Percentiles rank a stretch among this genome's conserved stretches.
Conservation (phyloP, 306 rosid genomes). For the Citrullus amarus region DNA sequence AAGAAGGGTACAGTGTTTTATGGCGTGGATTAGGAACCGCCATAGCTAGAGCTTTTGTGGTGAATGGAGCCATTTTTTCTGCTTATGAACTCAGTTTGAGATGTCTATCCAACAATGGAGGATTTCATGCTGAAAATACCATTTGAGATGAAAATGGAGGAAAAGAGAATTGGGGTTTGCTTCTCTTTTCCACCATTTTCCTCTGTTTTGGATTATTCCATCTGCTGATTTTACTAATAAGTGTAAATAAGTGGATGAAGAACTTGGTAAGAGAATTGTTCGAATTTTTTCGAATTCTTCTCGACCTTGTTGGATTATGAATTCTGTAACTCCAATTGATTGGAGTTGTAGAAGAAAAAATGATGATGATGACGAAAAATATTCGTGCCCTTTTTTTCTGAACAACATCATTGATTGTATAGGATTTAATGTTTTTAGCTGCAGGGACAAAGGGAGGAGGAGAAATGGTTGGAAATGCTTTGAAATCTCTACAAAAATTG, state of each 20-base stretch:
- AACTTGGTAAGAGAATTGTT: not conserved
- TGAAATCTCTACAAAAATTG: too few species aligned
- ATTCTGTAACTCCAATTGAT: not conserved
- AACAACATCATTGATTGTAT: not conserved
- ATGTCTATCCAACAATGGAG: slow-evolving; percentile 34
- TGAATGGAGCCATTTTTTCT: slow-evolving; percentile 69
- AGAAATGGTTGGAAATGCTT: not conserved
- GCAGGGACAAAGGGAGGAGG: not conserved
- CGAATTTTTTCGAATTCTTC: not conserved
- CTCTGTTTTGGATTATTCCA: not conserved
- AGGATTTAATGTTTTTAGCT: not conserved
- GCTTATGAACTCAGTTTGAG: slow-evolving; percentile 73
- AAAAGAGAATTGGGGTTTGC: not conserved
- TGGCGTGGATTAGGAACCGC: slow-evolving; percentile 83
- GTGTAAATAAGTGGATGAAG: not conserved
- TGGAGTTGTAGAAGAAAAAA: not conserved
- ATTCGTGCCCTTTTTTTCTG: not conserved
- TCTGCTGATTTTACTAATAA: not conserved
- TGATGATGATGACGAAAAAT: not conserved
- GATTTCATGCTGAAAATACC: slow-evolving; percentile 26
- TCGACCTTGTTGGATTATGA: not conserved
- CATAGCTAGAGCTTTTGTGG: slow-evolving; percentile 63
- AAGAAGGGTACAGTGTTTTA: slow-evolving; percentile 48
- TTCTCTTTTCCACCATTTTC: not conserved
- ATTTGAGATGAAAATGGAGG: slow-evolving; percentile 9